Evolutionary conservation across 2,329 filamentous ascomycete genomes (phyloP), one percentile per base, ranked within the genome.

Genomic region (Cercospora sesami): DNA sequence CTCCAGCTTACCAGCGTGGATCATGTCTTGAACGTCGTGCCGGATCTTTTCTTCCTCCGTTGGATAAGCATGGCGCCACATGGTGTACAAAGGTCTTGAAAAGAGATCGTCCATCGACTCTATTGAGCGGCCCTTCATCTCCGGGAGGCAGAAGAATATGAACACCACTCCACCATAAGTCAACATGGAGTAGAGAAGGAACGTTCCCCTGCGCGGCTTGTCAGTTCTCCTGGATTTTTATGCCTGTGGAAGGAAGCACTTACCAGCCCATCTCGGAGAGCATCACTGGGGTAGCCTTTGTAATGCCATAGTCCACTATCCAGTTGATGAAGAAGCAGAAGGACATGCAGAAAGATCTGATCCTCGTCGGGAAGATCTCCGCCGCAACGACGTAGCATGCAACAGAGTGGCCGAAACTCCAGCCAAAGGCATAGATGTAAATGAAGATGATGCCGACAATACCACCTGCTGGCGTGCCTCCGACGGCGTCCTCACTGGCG

Each of bases 51-150:
- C 71, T 16, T 71, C 69, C 42, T 72, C 69, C 2, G 66, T 71
- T n/a, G 71, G 69, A 39, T 72, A 72, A 4, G 69, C 71, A 33
- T 70, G 68, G 57, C 61, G 67, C 36, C 57, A 72, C 69, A 72
- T 72, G 5, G 64, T 70, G 66, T 69, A 72, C 14, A 72, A 23
- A 12, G 69, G 68, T 8, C 68, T 65, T 28, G 68, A 62, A 30
- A 72, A 72, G 5, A 72, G 60, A 57, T 72, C 71, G 30, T 72
- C 71, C 71, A 72, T 72, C n/a, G 67, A 70, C 63, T 72, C 71
- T 57, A 72, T 72, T 12, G 65, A 68, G 21, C 71, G 31, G 5
- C 71, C 69, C 61, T 72, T 70, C 61, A 70, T 67, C 55, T 71
- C 69, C 4, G 71, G 71, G 3, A 72, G 55, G 33, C 71, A 72